Evolutionary conservation across 169 alveolate genomes (phyloP).

Genomic region (Perkinsus chesapeaki): DNA sequence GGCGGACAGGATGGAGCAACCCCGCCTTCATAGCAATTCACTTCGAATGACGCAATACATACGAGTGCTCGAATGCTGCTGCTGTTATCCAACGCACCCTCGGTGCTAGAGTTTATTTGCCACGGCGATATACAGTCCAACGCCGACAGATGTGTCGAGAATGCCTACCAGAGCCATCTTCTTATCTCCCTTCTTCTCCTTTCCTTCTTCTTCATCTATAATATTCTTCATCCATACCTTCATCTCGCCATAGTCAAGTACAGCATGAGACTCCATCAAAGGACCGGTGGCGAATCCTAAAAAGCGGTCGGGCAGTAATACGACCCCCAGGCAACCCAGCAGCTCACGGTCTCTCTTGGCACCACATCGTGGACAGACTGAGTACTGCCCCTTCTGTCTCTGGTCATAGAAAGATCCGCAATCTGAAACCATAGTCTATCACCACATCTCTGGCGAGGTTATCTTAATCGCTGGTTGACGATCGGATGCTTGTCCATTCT

Average conservation of each 20-base stretch:
- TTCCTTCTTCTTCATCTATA: not conserved
- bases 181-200: not conserved
- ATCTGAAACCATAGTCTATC: not conserved
- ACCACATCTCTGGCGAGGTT: too few relatives aligned
- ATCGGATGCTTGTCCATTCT: too few relatives aligned
- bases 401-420: not conserved
- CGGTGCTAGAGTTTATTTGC: too few relatives aligned
- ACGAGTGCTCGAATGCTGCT: too few relatives aligned
- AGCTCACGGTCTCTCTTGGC: not conserved
- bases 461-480: too few relatives aligned
- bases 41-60: too few relatives aligned
- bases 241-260: not conserved
- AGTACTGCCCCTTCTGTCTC: not conserved
- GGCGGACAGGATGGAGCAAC: too few relatives aligned
- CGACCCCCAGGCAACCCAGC: not conserved
- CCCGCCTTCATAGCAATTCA: too few relatives aligned
- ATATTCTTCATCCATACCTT: not conserved
- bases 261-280: not conserved
- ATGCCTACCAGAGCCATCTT: not conserved
- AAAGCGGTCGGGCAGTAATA: not conserved
- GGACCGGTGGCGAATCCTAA: not conserved
- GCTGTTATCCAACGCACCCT: too few relatives aligned
- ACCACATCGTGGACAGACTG: not conserved
- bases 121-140: too few relatives aligned
- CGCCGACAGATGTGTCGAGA: too few relatives aligned